These are phyloP conservation scores for rapeseed (Brassica napus) DNA, from an alignment of 345 rosid genomes.

Conservation along the genomic window DNA sequence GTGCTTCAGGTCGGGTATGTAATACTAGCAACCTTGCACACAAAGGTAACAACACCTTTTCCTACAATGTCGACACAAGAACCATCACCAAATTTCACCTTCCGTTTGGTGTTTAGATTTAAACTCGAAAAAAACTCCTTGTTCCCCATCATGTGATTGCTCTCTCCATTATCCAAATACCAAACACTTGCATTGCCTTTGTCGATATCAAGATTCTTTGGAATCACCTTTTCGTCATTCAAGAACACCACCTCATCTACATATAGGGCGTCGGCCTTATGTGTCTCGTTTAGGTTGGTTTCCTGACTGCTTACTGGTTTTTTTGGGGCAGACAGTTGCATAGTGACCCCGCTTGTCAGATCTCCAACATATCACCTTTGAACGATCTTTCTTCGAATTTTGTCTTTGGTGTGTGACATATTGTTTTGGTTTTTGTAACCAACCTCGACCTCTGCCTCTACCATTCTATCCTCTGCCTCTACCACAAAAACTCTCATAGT, in stretches of 20 bases:
- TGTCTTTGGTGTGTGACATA: background rate
- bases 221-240: no score
- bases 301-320: background rate
- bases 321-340: background rate
- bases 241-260: no score
- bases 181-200: no score
- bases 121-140: background rate
- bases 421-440: background rate
- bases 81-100: background rate
- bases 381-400: background rate
- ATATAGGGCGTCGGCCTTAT: no score
- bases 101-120: background rate
- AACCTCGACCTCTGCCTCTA: background rate
- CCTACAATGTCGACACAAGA: background rate
- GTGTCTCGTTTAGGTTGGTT: background rate
- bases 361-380: background rate
- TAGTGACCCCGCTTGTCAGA: background rate
- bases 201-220: no score
- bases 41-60: background rate
- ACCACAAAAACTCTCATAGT: background rate
- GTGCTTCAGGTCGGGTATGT: background rate
- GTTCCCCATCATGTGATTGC: background rate
- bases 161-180: background rate
- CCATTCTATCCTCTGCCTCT: background rate
- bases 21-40: background rate